Conservation (phyloP, 768 basidiomycete genomes). For the Sarcodon aspratus region DNA sequence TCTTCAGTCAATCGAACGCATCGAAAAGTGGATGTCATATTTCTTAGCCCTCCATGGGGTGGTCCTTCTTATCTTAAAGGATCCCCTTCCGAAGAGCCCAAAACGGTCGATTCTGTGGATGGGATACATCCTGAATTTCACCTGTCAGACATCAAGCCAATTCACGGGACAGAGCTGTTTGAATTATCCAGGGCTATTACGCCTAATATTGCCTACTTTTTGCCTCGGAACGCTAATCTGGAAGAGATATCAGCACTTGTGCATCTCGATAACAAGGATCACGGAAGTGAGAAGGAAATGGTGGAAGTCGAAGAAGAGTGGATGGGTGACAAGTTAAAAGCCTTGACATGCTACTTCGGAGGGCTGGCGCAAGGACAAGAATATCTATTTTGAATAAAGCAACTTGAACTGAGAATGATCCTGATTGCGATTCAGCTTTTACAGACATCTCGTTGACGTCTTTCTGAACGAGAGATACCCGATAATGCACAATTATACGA, state of each 20-base stretch:
- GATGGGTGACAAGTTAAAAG: constrained; percentile 91
- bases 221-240: constrained; percentile 74
- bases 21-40: constrained; percentile 64
- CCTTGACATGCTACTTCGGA: constrained; percentile 90
- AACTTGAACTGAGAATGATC: too few relatives aligned
- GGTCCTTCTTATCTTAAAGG: constrained; percentile 61
- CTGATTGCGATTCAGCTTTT: too few relatives aligned
- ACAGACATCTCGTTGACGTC: too few relatives aligned
- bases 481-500: too few relatives aligned
- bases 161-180: constrained; percentile 80
- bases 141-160: constrained; percentile 62
- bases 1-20: constrained; percentile 6
- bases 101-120: constrained; percentile 3
- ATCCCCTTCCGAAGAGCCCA: constrained; percentile 8
- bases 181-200: constrained; percentile 59
- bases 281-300: constrained; percentile 11
- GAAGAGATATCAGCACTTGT: constrained; percentile 57
- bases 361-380: constrained; percentile 66
- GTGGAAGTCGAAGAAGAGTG: constrained; percentile 95
- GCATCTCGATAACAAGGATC: constrained; percentile 5
- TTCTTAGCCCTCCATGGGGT: constrained; percentile 95
- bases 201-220: constrained; percentile 76
- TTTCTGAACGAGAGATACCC: too few relatives aligned
- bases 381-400: constrained; percentile 24
- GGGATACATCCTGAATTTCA: constrained; percentile 46